These are phyloP conservation scores for Liriodendron chinense DNA, from an alignment of 164 flowering plant species.

Conservation along the genomic window DNA sequence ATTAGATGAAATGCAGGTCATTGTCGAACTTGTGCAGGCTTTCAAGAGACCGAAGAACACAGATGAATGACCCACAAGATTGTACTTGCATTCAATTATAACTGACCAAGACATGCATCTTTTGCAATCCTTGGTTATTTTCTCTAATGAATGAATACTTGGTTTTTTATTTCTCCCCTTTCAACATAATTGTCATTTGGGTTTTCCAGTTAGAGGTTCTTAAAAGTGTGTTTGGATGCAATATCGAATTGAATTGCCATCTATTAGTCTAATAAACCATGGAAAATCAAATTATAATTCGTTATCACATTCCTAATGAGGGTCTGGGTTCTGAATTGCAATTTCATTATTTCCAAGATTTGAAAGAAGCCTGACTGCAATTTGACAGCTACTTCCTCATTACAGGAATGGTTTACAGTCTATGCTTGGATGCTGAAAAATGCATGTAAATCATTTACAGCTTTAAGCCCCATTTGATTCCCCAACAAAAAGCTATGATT, in stretches of 20 bases:
- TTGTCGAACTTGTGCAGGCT: slow-evolving; percentile 70
- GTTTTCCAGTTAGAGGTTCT: background rate
- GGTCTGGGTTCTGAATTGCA: background rate
- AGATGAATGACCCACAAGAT: slow-evolving; percentile 43
- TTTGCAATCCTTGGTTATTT: slow-evolving; percentile 11
- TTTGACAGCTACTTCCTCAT: too few relatives aligned
- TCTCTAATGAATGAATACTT: slow-evolving; percentile 37
- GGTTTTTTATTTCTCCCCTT: slow-evolving; percentile 13
- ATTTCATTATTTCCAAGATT: background rate
- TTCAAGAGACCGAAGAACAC: slow-evolving; percentile 76
- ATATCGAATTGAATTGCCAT: background rate
- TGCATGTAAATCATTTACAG: too few relatives aligned
- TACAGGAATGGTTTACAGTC: too few relatives aligned
- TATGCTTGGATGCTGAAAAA: too few relatives aligned
- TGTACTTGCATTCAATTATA: slow-evolving; percentile 15
- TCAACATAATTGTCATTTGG: background rate
- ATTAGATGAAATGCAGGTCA: slow-evolving; percentile 93
- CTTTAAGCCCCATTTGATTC: too few relatives aligned
- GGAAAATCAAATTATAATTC: background rate
- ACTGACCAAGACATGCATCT: slow-evolving; percentile 18
- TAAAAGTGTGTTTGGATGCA: background rate
- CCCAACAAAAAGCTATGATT: too few relatives aligned
- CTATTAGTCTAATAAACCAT: background rate
- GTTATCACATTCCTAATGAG: background rate
- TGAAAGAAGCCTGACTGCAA: too few relatives aligned